Evolutionary conservation across 2,329 filamentous ascomycete genomes (phyloP), one percentile per base, ranked within the genome.

Genomic region (Alternaria postmessia): DNA sequence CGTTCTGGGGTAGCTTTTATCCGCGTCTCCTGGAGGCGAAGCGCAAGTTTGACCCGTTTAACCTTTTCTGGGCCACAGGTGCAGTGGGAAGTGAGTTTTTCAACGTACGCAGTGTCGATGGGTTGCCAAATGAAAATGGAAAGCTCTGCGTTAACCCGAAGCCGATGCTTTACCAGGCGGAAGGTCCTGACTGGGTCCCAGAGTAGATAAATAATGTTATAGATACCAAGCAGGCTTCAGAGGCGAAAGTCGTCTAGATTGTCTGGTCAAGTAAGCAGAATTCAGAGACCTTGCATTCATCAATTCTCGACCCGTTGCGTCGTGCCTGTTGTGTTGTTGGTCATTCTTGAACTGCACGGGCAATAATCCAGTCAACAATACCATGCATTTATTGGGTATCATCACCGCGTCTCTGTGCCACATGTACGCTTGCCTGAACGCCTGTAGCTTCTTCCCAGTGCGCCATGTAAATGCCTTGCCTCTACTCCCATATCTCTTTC

Each of bases 371-470:
- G 44, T 26, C 22, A 56, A 44, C 38, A 51, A 51, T 51, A 62
- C 52, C 52, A 43, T 55, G 26, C 18, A 39, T 59, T 51, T 14
- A 51, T 55, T 49, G 44, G 57, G 57, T 59, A 59, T 59, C 57
- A 46, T 44, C 39, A 36, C 43, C 46, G 11, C 20, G 28, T 28
- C 18, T 20, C 22, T 34, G 46, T 30, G 48, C 30, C 42, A 42
- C 8, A 28, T 53, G 39, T 53, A 42, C 47, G 42, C 39, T 39
- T 55, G 20, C 32, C 42, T 16, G 28, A 53, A 53, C 55, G 49
- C 48, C 48, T 26, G 28, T 16, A 43, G 38, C 46, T 32, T 34
- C 46, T 26, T 49, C 46, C 46, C 28, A 8, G 22, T 34, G 36
- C 54, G 59, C 58, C 58, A 36, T 57, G 48, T 39, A 36, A 58